Base-by-base conservation (phyloP, 164 flowering plant species). In the Dillenia suffruticosa region DNA sequence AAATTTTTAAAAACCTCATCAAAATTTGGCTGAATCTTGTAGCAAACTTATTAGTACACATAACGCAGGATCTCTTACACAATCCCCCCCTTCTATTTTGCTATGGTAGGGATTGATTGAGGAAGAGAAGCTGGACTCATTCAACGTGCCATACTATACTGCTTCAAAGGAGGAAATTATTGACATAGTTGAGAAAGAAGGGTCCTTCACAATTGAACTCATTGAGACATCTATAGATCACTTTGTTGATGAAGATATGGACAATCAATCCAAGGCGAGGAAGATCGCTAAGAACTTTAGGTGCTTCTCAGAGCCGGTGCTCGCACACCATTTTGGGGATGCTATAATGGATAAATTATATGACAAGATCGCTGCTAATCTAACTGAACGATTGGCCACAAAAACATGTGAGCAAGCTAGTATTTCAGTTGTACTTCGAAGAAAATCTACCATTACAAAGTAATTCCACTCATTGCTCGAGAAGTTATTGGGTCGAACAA, bases 81-180 rank as follows among this genome's bases (percentile, higher is more conserved):
- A 5, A 32, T 6, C 6, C 40, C 40, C 40, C 22, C 1, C 22
- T 19, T 19, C 22, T 19, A 19, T 32, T 32, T 32, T 32, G 40
- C 40, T 32, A 5, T 5, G 7, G 3, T 5, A 65, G 77, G 73
- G 70, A 24, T 45, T 57, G 12, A 43, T 73, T 51, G 46, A 61
- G 26, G 73, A 69, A 55, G 77, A 69, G 54, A 62, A 73, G 15
- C 46, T 69, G 10, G 70, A 73, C 19, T 57, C 73, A 0, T 73
- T 69, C 12, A 62, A 73, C 32, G 63, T 55, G 2, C 77, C 77
- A 4, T 62, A 54, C 43, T 69, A 69, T 47, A 55, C 62, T 1
- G 62, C 77, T 13, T 52, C 61, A 4, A 3, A 15, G 19, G 65
- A 69, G 9, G 77, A 73, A 58, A 53, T 73, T 1, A 61, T 57